Conservation (phyloP, 805 yeast species). For the Dipodascus albidus region DNA sequence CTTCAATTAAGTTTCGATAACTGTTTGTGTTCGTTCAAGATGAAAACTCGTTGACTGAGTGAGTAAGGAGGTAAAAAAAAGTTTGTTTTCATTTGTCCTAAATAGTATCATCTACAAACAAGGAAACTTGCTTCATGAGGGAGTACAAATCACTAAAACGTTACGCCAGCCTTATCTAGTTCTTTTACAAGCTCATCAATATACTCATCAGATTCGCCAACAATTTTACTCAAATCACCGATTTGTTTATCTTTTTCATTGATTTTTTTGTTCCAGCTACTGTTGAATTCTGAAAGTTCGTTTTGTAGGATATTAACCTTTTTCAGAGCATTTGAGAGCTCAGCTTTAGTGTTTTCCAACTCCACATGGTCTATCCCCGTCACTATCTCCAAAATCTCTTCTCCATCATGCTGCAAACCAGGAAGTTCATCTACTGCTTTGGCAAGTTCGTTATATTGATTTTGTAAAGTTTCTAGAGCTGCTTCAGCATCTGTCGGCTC, state of each 20-base stretch:
- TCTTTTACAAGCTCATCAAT: conserved; percentile 1
- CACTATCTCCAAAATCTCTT: neutral
- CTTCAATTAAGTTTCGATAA: too few species aligned
- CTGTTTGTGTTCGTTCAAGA: too few species aligned
- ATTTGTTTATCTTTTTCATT: neutral
- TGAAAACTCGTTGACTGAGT: too few species aligned
- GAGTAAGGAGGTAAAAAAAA: neutral
- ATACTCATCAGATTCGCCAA: neutral
- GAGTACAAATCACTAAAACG: too few species aligned
- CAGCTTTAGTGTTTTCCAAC: neutral
- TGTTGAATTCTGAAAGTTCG: neutral
- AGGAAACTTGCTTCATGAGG: too few species aligned
- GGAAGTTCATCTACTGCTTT: neutral
- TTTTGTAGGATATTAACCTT: neutral
- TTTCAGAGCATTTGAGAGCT: neutral
- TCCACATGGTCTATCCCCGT: neutral
- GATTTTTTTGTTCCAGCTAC: neutral
- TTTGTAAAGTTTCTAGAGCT: neutral
- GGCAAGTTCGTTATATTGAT: neutral
- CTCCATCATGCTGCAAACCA: neutral
- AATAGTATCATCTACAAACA: too few species aligned
- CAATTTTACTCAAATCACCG: neutral
- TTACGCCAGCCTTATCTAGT: neutral
- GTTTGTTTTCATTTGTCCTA: neutral
- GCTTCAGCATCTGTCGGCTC: neutral